phyloP scores from a whole-genome alignment of 2,329 filamentous ascomycete species.

The Fusarium agapanthi region DNA sequence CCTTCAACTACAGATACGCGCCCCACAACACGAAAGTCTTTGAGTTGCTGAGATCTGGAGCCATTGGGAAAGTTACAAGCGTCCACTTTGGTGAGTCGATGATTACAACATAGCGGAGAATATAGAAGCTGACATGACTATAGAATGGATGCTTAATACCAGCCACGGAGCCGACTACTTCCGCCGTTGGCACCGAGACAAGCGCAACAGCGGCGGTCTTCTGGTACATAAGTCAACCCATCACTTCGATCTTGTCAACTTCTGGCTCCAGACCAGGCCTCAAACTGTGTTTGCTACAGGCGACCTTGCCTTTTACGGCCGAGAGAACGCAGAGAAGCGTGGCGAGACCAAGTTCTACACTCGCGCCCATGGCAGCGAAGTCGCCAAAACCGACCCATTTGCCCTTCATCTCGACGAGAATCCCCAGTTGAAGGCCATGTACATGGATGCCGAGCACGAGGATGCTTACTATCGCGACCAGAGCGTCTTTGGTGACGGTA shows the following conservation, averaged over 20 bases:
- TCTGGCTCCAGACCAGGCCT: slow-evolving; percentile 66
- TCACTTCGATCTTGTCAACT: slow-evolving; percentile 71
- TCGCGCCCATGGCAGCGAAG: slow-evolving; percentile 60
- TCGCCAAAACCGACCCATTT: slow-evolving; percentile 64
- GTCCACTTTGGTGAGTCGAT: slow-evolving; percentile 58
- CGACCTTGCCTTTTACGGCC: slow-evolving; percentile 67
- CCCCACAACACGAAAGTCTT: slow-evolving; percentile 71
- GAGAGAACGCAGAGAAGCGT: slow-evolving; percentile 66
- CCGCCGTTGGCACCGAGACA: slow-evolving; percentile 70
- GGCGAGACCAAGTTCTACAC: slow-evolving; percentile 62
- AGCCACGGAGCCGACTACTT: slow-evolving; percentile 70
- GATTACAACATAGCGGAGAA: fast-evolving
- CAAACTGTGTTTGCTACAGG: slow-evolving; percentile 66
- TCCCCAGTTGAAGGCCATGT: slow-evolving; percentile 64
- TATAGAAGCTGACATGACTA: background rate
- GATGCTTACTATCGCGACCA: slow-evolving; percentile 70
- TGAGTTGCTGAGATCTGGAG: slow-evolving; percentile 61
- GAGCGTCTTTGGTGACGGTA: slow-evolving; percentile 69
- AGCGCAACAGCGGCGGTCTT: slow-evolving; percentile 66
- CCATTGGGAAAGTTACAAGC: slow-evolving; percentile 64
- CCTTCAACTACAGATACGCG: slow-evolving; percentile 72
- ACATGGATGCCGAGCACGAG: slow-evolving; percentile 70
- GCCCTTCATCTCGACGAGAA: slow-evolving; percentile 64
- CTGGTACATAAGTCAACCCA: slow-evolving; percentile 71
- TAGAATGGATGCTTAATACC: slow-evolving; percentile 70